Percentiles rank a stretch among this genome's conserved stretches.
Evolutionary conservation across 768 basidiomycete species (phyloP).

Genomic region (Lactarius evosmus): DNA sequence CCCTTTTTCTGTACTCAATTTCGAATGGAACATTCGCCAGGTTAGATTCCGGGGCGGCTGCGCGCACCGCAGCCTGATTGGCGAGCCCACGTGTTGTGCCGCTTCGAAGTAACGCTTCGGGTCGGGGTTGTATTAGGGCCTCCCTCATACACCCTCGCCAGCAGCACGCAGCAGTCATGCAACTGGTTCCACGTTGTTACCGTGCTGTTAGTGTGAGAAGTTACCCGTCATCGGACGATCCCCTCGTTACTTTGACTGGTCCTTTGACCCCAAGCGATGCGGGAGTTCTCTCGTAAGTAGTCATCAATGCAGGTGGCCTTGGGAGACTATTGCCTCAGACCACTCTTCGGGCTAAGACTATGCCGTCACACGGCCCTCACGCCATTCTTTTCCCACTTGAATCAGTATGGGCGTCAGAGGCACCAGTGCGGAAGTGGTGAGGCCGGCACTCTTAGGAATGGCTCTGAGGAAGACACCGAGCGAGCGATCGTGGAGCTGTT

Average conservation of each 20-base stretch:
- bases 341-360: neutral
- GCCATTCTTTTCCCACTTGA: neutral
- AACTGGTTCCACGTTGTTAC: constrained; percentile 7
- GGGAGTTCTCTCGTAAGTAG: neutral
- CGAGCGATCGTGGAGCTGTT: constrained; percentile 11
- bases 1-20: neutral
- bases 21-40: neutral
- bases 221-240: constrained; percentile 12
- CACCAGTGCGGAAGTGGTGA: constrained; percentile 14
- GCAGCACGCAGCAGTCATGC: neutral
- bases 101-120: neutral
- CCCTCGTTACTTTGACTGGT: constrained; percentile 15
- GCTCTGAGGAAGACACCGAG: neutral
- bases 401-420: neutral
- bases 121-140: neutral
- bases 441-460: constrained; percentile 4
- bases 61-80: constrained; percentile 5
- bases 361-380: neutral
- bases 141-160: constrained; percentile 5
- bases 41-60: constrained; percentile 6
- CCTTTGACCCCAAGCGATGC: neutral
- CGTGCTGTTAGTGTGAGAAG: constrained; percentile 1
- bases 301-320: neutral
- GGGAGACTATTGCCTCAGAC: neutral
- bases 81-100: neutral